These are phyloP conservation scores for Hypoxylon crocopeplum DNA, from an alignment of 495 filamentous ascomycete genomes.

Conservation along the genomic window DNA sequence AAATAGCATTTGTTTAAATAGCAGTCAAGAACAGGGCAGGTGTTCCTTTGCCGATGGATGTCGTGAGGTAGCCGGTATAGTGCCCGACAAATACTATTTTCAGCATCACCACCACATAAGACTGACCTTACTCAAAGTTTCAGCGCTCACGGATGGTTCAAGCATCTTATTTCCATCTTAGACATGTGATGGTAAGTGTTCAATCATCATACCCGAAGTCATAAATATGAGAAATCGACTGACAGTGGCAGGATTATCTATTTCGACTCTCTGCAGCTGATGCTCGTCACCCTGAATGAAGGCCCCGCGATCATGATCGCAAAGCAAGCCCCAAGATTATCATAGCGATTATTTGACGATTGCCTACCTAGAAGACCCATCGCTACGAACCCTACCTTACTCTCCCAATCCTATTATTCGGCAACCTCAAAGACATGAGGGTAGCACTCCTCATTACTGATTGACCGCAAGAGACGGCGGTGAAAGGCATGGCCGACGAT, in stretches of 20 bases:
- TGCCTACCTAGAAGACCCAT: too few species aligned
- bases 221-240: not conserved
- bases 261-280: not conserved
- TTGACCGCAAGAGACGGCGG: constrained; percentile 1
- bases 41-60: too few species aligned
- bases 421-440: not conserved
- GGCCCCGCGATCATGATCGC: too few species aligned
- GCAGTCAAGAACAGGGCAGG: too few species aligned
- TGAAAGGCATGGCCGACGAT: not conserved
- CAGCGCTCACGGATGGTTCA: too few species aligned
- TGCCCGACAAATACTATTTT: constrained; percentile 6
- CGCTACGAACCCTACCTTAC: not conserved
- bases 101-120: not conserved
- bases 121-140: too few species aligned
- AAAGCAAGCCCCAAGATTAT: too few species aligned
- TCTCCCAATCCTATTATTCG: not conserved
- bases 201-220: not conserved
- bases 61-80: not conserved
- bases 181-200: not conserved
- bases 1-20: too few species aligned
- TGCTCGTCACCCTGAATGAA: too few species aligned
- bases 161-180: not conserved
- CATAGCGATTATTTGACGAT: too few species aligned
- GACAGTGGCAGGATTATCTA: not conserved
- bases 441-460: not conserved